Evolutionary conservation across 2,329 filamentous ascomycete genomes (phyloP), one percentile per base, ranked within the genome.

Genomic region (Diaporthe longicolla): DNA sequence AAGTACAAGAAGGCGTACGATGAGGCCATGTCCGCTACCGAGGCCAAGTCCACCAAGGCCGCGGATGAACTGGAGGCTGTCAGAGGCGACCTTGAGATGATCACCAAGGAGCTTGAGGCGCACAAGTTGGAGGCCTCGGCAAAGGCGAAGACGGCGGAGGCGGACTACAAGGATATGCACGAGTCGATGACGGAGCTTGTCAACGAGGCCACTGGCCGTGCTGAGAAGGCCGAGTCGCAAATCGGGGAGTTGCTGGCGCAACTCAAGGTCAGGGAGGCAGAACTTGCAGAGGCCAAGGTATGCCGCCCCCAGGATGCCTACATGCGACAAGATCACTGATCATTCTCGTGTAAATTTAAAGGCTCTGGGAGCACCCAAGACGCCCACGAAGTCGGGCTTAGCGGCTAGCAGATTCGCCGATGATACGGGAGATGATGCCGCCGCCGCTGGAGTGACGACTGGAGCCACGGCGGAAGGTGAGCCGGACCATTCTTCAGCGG

Each of bases 151-250:
- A 89, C 86, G n/a, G 84, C 87, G 61, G 84, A 86, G 80, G 85
- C 87, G n/a, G 89, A 91, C 80, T 91, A 90, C 81, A 87, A 89
- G 79, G 89, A 91, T 76, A 88, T 92, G 83, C 89, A 90, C 79
- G 89, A 92, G 69, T 90, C 88, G 75, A 86, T 92, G 84, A 91
- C 88, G 6, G 82, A 88, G 77, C 83, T 92, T 70, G 85, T 91
- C 2, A 90, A 92, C 79, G 90, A 92, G 78, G 88, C 88, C 69
- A 85, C 88, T 77, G 85, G 80, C 78, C 89, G 87, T 82, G 84
- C 86, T 68, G 89, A 87, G 74, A 84, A 86, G 73, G 84, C 83
- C 50, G 85, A 87, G 19, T 85, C 85, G 48, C 87, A 84, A 81
- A 79, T 86, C 40, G 85, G 86, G 71, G 85, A 89, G 77, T 79